A percentile compares a stretch with the other conserved stretches of the same genome.
phyloP scores from a whole-genome alignment of 768 basidiomycete genomes.

The Amanita brunnescens region DNA sequence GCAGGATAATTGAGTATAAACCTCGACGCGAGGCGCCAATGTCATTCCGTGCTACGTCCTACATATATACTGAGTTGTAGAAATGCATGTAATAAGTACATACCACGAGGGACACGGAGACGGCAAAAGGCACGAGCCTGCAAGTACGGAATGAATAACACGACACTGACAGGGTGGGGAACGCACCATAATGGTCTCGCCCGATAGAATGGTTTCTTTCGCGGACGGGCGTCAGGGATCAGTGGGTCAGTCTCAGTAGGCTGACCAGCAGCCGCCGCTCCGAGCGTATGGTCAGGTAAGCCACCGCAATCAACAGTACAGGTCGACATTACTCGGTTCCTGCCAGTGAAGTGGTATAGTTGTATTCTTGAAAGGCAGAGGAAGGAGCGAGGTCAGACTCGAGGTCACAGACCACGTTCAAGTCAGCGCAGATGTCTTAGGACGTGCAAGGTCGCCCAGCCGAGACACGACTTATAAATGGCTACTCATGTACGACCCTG shows the following conservation, averaged over 20 bases:
- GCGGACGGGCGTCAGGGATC: conserved; percentile 5
- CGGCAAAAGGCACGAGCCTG: conserved; percentile 75
- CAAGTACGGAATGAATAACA: conserved; percentile 8
- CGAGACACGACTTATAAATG: conserved; percentile 7
- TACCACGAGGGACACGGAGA: conserved; percentile 58
- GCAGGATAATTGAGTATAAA: conserved; percentile 75
- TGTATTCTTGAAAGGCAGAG: not conserved
- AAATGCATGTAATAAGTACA: conserved; percentile 17
- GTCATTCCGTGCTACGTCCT: conserved; percentile 73
- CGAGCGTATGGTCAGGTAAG: not conserved
- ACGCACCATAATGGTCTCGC: conserved; percentile 40
- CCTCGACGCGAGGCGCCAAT: conserved; percentile 68
- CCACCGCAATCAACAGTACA: not conserved
- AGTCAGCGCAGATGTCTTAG: conserved; percentile 1
- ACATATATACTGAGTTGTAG: conserved; percentile 6
- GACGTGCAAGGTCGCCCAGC: not conserved
- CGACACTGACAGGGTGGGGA: not conserved
- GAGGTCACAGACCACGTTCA: conserved; percentile 6
- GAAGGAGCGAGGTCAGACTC: not conserved
- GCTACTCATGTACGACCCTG: not conserved
- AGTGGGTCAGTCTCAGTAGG: conserved; percentile 17
- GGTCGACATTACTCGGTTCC: not conserved
- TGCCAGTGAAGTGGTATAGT: not conserved
- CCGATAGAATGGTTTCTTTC: conserved; percentile 43
- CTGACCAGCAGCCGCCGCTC: conserved; percentile 1